Evolutionary conservation across 805 yeast genomes (phyloP), one percentile per base, ranked within the genome.

Genomic region (Teunomyces pallodes): DNA sequence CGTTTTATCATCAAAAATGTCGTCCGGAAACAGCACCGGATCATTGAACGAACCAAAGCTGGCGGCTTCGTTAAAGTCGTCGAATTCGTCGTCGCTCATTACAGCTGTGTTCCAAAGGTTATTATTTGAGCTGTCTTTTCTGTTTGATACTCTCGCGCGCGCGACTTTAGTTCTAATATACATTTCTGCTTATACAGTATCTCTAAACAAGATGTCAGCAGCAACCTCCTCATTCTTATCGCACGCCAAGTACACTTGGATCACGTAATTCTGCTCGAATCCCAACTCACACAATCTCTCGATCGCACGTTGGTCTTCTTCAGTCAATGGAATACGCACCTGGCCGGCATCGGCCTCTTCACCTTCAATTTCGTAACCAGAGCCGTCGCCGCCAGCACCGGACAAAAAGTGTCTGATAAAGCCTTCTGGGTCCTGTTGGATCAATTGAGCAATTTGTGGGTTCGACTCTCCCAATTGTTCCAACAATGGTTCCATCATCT

Each of bases 221-320:
- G 99, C 90, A 60, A 89, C 80, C 74, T 92, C 97, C 73, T 94
- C 99, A 69, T 94, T 90, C 72, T 90, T 92, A 62, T 94, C 99
- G 69, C 99, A 94, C 36, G 98, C 98, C 78, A 94, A 84, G 72
- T 89, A 94, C 28, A 95, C 96, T 73, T 91, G 96, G 51, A 90
- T 82, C 40, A 88, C 99, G 48, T 86, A 74, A 56, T 84, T 79
- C 56, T 96, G 81, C 56, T 90, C 96, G 60, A 94, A 94, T 0
- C 99, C 99, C 55, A 94, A 77, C 67, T 87, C 97, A 66, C 96
- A 86, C 55, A 94, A 77, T 64, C 99, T 82, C 53, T 79, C 77
- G 54, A 94, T 88, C n/a, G 98, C 96, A 51, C 78, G 88, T 62
- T 87, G 86, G 62, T 94, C 99, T 58, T 84, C 94, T 48, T 80